These are phyloP conservation scores for Dendrocalamus sinicus DNA, from an alignment of 176 grass and related monocot species.

Conservation along the genomic window DNA sequence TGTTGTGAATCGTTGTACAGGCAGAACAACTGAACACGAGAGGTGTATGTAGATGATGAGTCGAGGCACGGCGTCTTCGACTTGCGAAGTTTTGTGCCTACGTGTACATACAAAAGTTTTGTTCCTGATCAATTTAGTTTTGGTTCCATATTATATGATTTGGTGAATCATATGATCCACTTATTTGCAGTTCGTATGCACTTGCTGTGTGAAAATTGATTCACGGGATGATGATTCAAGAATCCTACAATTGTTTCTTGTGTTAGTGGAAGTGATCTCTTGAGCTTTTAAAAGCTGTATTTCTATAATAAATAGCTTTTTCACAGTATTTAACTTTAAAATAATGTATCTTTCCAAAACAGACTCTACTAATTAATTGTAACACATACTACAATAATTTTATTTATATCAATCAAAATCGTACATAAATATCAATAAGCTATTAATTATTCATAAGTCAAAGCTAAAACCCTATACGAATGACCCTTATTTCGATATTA, in stretches of 20 bases:
- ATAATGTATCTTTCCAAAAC: too few relatives aligned
- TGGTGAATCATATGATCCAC: background rate
- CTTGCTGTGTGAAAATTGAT: background rate
- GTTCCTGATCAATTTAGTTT: conserved; percentile 8
- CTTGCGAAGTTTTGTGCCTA: conserved; percentile 2
- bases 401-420: too few relatives aligned
- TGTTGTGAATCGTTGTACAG: conserved; percentile 28
- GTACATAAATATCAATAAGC: fast-evolving
- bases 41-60: background rate
- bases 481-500: background rate
- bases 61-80: background rate
- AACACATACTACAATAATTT: too few relatives aligned
- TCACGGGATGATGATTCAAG: background rate
- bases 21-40: background rate
- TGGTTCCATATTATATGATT: background rate
- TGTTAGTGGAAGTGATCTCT: background rate
- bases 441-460: too few relatives aligned
- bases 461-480: too few relatives aligned
- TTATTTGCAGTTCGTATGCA: background rate
- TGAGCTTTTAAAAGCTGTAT: too few relatives aligned
- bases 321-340: too few relatives aligned
- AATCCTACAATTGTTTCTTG: background rate
- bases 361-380: too few relatives aligned
- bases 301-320: too few relatives aligned
- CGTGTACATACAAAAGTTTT: conserved; percentile 43